Evolutionary conservation across 768 basidiomycete species (phyloP).

Genomic region (Calocybe indica): DNA sequence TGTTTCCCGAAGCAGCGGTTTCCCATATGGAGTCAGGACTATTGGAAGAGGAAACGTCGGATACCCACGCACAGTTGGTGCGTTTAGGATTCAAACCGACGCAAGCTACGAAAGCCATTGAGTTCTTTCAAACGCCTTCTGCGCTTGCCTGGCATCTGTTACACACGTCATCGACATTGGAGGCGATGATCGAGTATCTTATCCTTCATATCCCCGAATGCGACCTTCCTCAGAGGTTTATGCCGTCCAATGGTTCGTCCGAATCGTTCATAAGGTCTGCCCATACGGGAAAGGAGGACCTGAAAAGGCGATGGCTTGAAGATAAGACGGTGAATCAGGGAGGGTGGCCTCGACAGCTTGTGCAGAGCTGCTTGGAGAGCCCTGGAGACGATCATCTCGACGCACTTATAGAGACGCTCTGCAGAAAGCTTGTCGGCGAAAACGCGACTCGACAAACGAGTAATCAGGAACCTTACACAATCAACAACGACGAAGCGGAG

Average conservation of each 20-base stretch:
- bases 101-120: constrained; percentile 47
- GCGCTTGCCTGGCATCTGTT: constrained; percentile 59
- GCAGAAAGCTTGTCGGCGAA: constrained; percentile 48
- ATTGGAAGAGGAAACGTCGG: constrained; percentile 31
- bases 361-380: constrained; percentile 39
- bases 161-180: constrained; percentile 50
- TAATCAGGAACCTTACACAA: constrained; percentile 20
- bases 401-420: constrained; percentile 47
- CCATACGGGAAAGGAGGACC: constrained; percentile 54
- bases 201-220: constrained; percentile 82
- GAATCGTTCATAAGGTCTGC: constrained; percentile 62
- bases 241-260: constrained; percentile 59
- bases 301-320: constrained; percentile 74
- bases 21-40: constrained; percentile 24
- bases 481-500: constrained; percentile 40
- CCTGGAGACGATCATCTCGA: constrained; percentile 45
- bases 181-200: constrained; percentile 82
- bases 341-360: constrained; percentile 71
- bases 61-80: constrained; percentile 49
- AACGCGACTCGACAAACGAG: constrained; percentile 11
- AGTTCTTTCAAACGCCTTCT: constrained; percentile 54
- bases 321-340: constrained; percentile 79
- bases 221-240: constrained; percentile 73
- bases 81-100: constrained; percentile 59
- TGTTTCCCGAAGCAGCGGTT: constrained; percentile 45